Conservation (phyloP, 2,329 filamentous ascomycete species). For the Graphium sp. region DNA sequence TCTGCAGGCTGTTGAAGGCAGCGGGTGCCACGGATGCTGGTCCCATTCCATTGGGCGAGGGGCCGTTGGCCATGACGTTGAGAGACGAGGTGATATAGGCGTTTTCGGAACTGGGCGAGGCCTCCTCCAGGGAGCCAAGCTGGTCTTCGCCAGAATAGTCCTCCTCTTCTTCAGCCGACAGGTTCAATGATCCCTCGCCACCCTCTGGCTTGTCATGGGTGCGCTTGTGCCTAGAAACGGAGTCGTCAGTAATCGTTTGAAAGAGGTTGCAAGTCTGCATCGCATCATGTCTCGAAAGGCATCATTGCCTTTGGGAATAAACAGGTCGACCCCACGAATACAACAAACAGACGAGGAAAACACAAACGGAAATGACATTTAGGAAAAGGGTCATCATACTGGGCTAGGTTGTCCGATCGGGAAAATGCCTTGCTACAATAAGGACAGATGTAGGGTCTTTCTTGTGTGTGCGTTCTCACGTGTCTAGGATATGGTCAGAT, state of each 20-base stretch:
- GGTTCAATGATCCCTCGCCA: constrained; percentile 33
- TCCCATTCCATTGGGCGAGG: constrained; percentile 12
- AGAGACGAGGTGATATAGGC: constrained; percentile 41
- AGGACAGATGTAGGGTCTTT: constrained; percentile 93
- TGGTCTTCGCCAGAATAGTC: constrained; percentile 72
- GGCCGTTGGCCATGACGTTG: constrained; percentile 16
- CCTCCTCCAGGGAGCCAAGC: constrained; percentile 63
- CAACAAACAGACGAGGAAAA: constrained; percentile 19
- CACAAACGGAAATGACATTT: constrained; percentile 14
- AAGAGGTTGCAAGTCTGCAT: too few species aligned
- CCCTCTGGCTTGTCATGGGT: constrained; percentile 50
- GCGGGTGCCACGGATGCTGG: constrained; percentile 12
- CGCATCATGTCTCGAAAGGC: constrained; percentile 1
- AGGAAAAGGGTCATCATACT: constrained; percentile 46
- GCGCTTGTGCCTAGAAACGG: constrained; percentile 65
- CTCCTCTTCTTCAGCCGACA: constrained; percentile 73
- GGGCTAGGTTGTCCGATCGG: constrained; percentile 94
- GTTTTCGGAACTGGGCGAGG: constrained; percentile 55
- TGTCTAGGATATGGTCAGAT: constrained; percentile 53
- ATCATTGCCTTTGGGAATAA: neutral
- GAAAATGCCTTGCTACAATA: constrained; percentile 99
- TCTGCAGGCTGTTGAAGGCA: constrained; percentile 40
- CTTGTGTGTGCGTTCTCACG: constrained; percentile 97
- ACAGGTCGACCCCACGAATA: constrained; percentile 10
- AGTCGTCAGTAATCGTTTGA: constrained; percentile 5